Conservation (phyloP, 2,329 filamentous ascomycete species). For the Fusarium sp. region DNA sequence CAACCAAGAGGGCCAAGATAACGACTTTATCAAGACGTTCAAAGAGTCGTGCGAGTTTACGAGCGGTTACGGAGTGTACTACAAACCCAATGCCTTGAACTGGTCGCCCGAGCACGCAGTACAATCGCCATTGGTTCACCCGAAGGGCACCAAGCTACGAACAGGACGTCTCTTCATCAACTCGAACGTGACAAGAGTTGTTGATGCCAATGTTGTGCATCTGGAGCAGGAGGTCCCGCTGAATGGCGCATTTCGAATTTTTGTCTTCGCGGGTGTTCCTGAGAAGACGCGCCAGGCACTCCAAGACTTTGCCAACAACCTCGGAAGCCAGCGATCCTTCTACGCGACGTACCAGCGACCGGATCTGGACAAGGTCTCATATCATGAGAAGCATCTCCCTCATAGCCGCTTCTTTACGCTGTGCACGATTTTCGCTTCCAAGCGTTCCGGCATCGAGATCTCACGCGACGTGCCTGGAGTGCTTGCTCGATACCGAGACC, state of each 20-base stretch:
- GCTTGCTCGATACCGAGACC: slow-evolving; percentile 80
- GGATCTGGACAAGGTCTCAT: slow-evolving; percentile 71
- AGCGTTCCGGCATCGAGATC: slow-evolving; percentile 78
- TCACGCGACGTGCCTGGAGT: slow-evolving; percentile 74
- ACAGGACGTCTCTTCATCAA: slow-evolving; percentile 82
- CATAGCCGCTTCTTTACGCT: slow-evolving; percentile 86
- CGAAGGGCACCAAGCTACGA: slow-evolving; percentile 71
- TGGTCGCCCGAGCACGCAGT: slow-evolving; percentile 81
- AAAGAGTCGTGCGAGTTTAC: slow-evolving; percentile 94
- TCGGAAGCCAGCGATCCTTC: slow-evolving; percentile 77
- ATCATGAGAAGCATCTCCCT: slow-evolving; percentile 86
- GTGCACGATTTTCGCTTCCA: slow-evolving; percentile 77
- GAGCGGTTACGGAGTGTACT: slow-evolving; percentile 89
- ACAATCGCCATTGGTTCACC: slow-evolving; percentile 75
- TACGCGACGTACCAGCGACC: slow-evolving; percentile 71
- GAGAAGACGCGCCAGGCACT: slow-evolving; percentile 70
- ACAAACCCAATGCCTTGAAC: slow-evolving; percentile 84
- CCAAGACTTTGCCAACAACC: slow-evolving; percentile 72
- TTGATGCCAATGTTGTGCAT: slow-evolving; percentile 89
- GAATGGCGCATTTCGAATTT: slow-evolving; percentile 89
- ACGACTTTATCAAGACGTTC: slow-evolving; percentile 89
- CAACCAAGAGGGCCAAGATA: slow-evolving; percentile 62
- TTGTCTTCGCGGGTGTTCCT: slow-evolving; percentile 82
- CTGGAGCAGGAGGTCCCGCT: slow-evolving; percentile 90
- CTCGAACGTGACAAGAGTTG: slow-evolving; percentile 84